A percentile compares a stretch with the other conserved stretches of the same genome.
Evolutionary conservation across 2,329 filamentous ascomycete species (phyloP).

Genomic region (Ophiostoma novo-ulmi): DNA sequence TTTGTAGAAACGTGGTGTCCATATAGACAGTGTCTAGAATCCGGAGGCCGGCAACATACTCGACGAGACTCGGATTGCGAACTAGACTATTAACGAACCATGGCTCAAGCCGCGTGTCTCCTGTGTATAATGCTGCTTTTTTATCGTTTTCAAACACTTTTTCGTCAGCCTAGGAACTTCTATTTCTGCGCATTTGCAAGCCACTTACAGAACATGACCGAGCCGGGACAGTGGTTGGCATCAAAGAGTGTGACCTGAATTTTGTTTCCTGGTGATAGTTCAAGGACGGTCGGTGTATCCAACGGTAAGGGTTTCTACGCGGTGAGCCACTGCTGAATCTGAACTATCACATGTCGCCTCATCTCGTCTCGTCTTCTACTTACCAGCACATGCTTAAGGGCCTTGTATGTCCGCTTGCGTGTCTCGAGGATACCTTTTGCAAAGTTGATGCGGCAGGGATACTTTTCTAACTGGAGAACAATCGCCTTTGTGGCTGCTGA

Average conservation of each 20-base stretch:
- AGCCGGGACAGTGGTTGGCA: conserved; percentile 86
- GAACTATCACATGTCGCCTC: not conserved
- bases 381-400: conserved; percentile 61
- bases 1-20: conserved; percentile 68
- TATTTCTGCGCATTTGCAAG: too few relatives aligned
- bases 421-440: conserved; percentile 71
- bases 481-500: conserved; percentile 78
- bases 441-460: conserved; percentile 75
- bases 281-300: conserved; percentile 70
- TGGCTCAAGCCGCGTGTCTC: conserved; percentile 77
- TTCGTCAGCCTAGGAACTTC: not conserved
- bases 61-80: conserved; percentile 66
- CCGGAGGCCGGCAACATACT: conserved; percentile 64
- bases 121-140: conserved; percentile 78
- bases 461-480: conserved; percentile 72
- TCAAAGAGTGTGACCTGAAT: conserved; percentile 81
- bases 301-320: conserved; percentile 70
- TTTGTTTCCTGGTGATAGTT: conserved; percentile 61
- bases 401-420: conserved; percentile 68
- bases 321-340: not conserved
- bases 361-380: conserved; percentile 29
- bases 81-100: conserved; percentile 77
- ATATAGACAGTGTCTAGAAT: conserved; percentile 77
- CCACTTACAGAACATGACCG: conserved; percentile 74
- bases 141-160: conserved; percentile 68